These are phyloP conservation scores for Acanthamoeba quina DNA, from an alignment of 208 protist species.

Conservation along the genomic window DNA sequence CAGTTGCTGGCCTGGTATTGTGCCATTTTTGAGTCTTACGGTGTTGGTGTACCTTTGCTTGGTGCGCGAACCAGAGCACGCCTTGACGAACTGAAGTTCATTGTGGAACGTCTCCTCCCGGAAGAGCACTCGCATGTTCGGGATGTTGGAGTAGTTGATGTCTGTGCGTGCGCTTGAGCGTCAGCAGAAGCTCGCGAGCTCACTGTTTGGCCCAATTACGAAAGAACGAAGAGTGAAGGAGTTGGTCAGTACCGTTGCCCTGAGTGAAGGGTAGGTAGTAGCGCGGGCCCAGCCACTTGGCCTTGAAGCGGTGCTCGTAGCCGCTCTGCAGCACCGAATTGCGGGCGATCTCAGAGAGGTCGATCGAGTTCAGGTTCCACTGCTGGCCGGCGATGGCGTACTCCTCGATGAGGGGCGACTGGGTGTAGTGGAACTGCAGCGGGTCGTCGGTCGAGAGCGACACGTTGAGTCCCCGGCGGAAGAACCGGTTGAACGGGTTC, in stretches of 20 bases:
- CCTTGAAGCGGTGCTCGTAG: conserved; percentile 96
- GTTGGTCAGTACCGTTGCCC: conserved; percentile 48
- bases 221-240: not conserved
- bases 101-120: conserved; percentile 45
- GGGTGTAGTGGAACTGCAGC: conserved; percentile 98
- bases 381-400: conserved; percentile 97
- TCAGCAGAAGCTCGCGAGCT: not conserved
- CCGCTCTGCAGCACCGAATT: conserved; percentile 97
- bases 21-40: no score
- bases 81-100: conserved; percentile 45
- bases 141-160: conserved; percentile 69
- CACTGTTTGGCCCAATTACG: not conserved
- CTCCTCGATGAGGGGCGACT: conserved; percentile 99
- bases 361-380: conserved; percentile 96
- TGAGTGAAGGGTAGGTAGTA: conserved; percentile 41
- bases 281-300: conserved; percentile 93
- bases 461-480: conserved; percentile 97
- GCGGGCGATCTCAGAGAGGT: conserved; percentile 98
- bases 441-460: conserved; percentile 98
- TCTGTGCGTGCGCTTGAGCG: not conserved
- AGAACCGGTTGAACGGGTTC: conserved; percentile 98
- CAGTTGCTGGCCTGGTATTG: no score
- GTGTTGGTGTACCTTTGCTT: conserved; percentile 47
- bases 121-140: conserved; percentile 30
- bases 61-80: conserved; percentile 12